phyloP scores from a whole-genome alignment of 306 rosid species.

The Trichosanthes truncata region DNA sequence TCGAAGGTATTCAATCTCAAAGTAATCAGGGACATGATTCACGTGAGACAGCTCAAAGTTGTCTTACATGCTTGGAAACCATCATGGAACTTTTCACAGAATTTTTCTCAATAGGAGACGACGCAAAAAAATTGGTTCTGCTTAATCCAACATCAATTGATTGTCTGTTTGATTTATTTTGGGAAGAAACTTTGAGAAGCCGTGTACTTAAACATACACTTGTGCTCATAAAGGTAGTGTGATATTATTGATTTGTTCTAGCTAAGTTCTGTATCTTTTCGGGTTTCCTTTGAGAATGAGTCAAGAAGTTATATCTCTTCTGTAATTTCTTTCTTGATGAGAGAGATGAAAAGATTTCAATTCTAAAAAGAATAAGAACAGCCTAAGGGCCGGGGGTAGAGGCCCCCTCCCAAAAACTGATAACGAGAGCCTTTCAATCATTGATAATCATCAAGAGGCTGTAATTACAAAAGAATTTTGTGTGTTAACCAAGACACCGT shows the following conservation, averaged over 20 bases:
- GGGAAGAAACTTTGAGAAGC: constrained; percentile 79
- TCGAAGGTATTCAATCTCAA: constrained; percentile 19
- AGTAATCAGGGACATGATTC: constrained; percentile 26
- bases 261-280: background rate
- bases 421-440: background rate
- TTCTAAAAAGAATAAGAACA: background rate
- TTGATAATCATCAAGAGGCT: background rate
- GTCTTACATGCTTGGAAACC: constrained; percentile 51
- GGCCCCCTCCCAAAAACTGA: background rate
- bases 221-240: constrained; percentile 78
- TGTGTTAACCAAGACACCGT: background rate
- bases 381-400: background rate
- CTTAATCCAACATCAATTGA: constrained; percentile 56
- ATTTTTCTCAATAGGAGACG: constrained; percentile 58
- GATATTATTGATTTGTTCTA: background rate
- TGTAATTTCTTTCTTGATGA: too few relatives aligned
- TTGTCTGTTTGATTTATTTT: constrained; percentile 75
- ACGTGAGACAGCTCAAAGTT: constrained; percentile 28
- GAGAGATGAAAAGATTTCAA: background rate
- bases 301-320: background rate
- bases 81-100: constrained; percentile 58
- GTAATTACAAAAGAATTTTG: background rate
- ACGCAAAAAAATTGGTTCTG: constrained; percentile 51
- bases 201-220: constrained; percentile 64
- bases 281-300: background rate